phyloP scores from a whole-genome alignment of 176 grass and related monocot genomes.

The Dendrocalamus sinicus region DNA sequence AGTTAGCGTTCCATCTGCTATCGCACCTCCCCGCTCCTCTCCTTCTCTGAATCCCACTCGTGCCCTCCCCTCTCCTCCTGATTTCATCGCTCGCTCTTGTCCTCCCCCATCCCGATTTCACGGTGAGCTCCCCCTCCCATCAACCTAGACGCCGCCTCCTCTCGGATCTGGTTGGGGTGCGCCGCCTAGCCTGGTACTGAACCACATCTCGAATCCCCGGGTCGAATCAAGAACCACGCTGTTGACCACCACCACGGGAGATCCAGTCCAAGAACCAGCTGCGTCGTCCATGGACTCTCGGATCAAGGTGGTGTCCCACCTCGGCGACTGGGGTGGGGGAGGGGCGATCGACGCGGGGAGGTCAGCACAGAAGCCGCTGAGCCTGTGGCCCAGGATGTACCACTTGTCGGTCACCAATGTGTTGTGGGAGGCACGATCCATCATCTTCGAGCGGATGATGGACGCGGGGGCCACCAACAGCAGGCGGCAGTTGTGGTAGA shows the following conservation, averaged over 20 bases:
- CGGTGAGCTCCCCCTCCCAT: no score
- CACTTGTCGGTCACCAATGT: constrained; percentile 94
- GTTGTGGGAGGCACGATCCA: constrained; percentile 89
- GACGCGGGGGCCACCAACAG: constrained; percentile 43
- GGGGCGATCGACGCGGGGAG: constrained; percentile 66
- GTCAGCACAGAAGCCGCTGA: constrained; percentile 75
- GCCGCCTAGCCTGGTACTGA: not conserved
- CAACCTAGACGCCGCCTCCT: no score
- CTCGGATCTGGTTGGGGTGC: no score
- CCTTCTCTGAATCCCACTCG: no score
- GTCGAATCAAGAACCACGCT: not conserved
- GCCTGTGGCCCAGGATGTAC: constrained; percentile 96
- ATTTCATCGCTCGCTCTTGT: no score
- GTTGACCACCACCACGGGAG: constrained; percentile 27
- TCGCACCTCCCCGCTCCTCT: no score
- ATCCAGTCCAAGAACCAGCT: constrained; percentile 32
- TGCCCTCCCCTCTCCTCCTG: no score
- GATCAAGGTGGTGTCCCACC: constrained; percentile 55
- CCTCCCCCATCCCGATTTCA: no score
- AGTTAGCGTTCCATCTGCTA: no score
- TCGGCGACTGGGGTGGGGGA: not conserved
- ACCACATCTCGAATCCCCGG: not conserved
- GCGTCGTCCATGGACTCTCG: constrained; percentile 50
- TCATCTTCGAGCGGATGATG: constrained; percentile 90
- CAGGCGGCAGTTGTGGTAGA: constrained; percentile 49